Evolutionary conservation across 345 rosid genomes (phyloP).

Genomic region (Syzygium aromaticum): DNA sequence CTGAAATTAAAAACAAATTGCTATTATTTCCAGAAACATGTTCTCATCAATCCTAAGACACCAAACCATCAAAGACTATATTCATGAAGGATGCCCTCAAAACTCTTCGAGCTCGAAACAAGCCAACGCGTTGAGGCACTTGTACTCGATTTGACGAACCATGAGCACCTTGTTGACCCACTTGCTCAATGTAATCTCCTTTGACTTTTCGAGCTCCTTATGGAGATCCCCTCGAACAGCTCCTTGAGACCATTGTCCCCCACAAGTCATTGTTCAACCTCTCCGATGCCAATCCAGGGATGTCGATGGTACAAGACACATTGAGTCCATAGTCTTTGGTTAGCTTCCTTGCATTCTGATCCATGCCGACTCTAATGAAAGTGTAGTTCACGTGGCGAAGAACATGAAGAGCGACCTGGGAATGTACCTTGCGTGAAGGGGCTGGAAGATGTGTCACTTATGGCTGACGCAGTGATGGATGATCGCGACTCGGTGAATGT

Average conservation of each 20-base stretch:
- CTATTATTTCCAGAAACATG: too few relatives aligned
- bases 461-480: not conserved
- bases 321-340: slow-evolving; percentile 8
- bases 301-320: slow-evolving; percentile 4
- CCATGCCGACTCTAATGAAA: not conserved
- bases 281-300: slow-evolving; percentile 10
- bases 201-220: not conserved
- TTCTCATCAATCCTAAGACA: too few relatives aligned
- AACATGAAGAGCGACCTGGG: too few relatives aligned
- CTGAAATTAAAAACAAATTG: too few relatives aligned
- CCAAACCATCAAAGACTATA: too few relatives aligned
- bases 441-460: not conserved
- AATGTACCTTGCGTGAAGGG: too few relatives aligned
- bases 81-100: not conserved
- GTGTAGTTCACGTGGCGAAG: too few relatives aligned
- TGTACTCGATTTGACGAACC: not conserved
- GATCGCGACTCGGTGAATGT: too few relatives aligned
- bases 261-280: not conserved
- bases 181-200: not conserved
- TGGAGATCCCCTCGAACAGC: not conserved
- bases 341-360: slow-evolving; percentile 11
- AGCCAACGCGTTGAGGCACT: not conserved
- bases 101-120: not conserved
- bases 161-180: not conserved
- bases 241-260: not conserved